Percentiles rank a stretch among this genome's conserved stretches.
These are phyloP conservation scores for Chytridium lagenaria DNA, from an alignment of 371 early-diverging fungal species.

Conservation along the genomic window DNA sequence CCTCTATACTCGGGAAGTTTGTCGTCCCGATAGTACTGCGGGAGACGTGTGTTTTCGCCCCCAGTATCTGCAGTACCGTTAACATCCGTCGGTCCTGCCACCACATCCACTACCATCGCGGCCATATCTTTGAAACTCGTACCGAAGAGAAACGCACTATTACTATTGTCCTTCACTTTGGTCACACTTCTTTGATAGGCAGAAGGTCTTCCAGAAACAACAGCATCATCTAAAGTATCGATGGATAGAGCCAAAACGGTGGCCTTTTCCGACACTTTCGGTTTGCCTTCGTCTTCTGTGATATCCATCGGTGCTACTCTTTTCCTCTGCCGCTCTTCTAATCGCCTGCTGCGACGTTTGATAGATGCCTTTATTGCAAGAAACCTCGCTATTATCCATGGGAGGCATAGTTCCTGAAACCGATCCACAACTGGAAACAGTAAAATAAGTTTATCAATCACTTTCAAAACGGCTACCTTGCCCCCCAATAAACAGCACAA, in stretches of 20 bases:
- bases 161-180: not conserved
- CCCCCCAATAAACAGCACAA: constrained; percentile 37
- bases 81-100: not conserved
- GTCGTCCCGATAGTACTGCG: constrained; percentile 58
- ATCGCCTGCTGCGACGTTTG: not conserved
- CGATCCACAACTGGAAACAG: constrained; percentile 26
- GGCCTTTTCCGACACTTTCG: too few relatives aligned
- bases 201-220: not conserved
- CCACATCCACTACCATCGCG: not conserved
- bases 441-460: not conserved
- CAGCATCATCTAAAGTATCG: not conserved
- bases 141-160: not conserved
- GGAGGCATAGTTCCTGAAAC: constrained; percentile 34
- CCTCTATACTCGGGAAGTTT: constrained; percentile 37
- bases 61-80: not conserved
- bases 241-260: not conserved
- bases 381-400: constrained; percentile 24
- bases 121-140: constrained; percentile 8
- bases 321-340: constrained; percentile 9
- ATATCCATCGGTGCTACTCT: not conserved
- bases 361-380: constrained; percentile 5
- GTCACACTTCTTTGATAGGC: not conserved
- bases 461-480: constrained; percentile 18
- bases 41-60: constrained; percentile 15
- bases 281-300: not conserved